A percentile compares a stretch with the other conserved stretches of the same genome.
Evolutionary conservation across 345 rosid genomes (phyloP).

Genomic region (Corchorus olitorius): DNA sequence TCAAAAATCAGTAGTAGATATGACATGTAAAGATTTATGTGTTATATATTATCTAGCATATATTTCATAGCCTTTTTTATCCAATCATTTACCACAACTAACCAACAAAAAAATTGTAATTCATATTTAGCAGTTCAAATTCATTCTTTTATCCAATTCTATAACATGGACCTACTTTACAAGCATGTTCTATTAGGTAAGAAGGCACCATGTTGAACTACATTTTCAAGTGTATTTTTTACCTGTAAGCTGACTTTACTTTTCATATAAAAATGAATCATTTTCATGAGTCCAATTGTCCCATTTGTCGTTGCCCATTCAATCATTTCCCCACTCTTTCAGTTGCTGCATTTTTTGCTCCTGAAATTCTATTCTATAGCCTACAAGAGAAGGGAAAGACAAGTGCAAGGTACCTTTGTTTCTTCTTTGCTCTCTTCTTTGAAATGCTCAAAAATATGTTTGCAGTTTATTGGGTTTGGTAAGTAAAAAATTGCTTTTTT

Average conservation of each 20-base stretch:
- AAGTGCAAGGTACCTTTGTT: constrained; percentile 34
- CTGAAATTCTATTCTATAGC: constrained; percentile 37
- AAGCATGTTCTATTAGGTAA: constrained; percentile 51
- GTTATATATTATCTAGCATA: too few species aligned
- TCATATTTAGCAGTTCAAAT: too few species aligned
- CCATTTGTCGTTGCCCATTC: constrained; percentile 37
- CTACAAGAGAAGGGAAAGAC: constrained; percentile 34
- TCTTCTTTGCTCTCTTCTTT: neutral
- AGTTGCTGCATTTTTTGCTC: constrained; percentile 38
- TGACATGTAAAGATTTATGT: too few species aligned
- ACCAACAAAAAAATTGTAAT: too few species aligned
- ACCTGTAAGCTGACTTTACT: constrained; percentile 1
- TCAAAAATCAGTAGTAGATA: too few species aligned
- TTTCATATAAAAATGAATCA: constrained; percentile 24
- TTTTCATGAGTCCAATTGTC: constrained; percentile 34
- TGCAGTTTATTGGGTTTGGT: neutral
- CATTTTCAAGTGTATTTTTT: constrained; percentile 8
- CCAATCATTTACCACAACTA: too few species aligned
- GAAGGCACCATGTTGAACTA: constrained; percentile 20
- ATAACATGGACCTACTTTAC: constrained; percentile 50
- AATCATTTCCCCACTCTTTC: constrained; percentile 44
- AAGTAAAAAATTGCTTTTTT: neutral
- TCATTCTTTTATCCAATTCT: neutral
- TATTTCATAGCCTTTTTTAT: too few species aligned
- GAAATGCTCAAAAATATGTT: neutral